Percentiles rank a stretch among this genome's conserved stretches.
phyloP scores from a whole-genome alignment of 306 rosid genomes.

The Dalbergia oliveri region DNA sequence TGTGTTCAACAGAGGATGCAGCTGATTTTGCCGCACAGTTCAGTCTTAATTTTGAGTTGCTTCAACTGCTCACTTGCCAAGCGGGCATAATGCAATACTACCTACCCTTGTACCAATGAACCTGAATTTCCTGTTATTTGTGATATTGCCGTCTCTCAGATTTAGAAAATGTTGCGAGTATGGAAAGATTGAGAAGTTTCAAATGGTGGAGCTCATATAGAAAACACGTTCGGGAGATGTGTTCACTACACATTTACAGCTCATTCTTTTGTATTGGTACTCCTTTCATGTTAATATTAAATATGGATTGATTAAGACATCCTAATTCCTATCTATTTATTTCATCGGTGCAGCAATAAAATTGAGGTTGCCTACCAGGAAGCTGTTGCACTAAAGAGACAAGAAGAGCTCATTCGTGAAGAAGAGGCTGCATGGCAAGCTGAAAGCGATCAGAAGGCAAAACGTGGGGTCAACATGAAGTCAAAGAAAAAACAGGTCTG shows the following conservation, averaged over 20 bases:
- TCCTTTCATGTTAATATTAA: conserved; percentile 13
- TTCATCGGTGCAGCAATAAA: conserved; percentile 77
- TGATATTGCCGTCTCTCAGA: too few relatives aligned
- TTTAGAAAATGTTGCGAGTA: background rate
- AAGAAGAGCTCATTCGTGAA: conserved; percentile 99
- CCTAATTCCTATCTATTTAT: conserved; percentile 44
- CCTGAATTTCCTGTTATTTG: too few relatives aligned
- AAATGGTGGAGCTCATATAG: background rate
- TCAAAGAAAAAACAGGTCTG: conserved; percentile 92
- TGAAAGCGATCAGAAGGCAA: conserved; percentile 88
- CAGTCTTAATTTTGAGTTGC: too few relatives aligned
- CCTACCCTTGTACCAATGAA: too few relatives aligned
- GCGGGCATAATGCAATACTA: too few relatives aligned
- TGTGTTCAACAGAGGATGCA: too few relatives aligned
- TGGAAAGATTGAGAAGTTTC: conserved; percentile 22
- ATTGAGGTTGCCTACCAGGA: conserved; percentile 99
- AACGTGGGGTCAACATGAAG: conserved; percentile 78
- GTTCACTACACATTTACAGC: background rate
- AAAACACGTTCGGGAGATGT: background rate
- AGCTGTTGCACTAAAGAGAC: conserved; percentile 97
- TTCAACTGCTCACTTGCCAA: too few relatives aligned
- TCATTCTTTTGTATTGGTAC: background rate
- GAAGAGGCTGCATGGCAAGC: conserved; percentile 99
- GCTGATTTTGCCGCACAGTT: too few relatives aligned
- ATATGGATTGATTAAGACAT: conserved; percentile 26